These are phyloP conservation scores for Waltergamsia citrina DNA, from an alignment of 2,329 filamentous ascomycete species.

Conservation along the genomic window DNA sequence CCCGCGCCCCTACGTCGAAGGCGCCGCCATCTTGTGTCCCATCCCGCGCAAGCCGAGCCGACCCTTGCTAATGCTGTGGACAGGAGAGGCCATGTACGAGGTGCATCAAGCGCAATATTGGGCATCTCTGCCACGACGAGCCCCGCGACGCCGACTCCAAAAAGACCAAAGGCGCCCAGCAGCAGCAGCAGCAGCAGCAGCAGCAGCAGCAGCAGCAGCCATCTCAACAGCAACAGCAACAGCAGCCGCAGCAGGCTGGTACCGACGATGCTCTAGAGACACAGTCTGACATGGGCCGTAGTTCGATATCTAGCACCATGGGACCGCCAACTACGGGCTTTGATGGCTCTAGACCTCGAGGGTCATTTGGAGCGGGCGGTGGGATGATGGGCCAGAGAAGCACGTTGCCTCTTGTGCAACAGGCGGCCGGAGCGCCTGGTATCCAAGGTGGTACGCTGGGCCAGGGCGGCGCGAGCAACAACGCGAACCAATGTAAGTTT, in stretches of 20 bases:
- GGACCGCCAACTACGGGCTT: slow-evolving; percentile 33
- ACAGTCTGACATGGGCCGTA: slow-evolving; percentile 37
- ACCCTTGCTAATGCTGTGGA: slow-evolving; percentile 9
- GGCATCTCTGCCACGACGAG: slow-evolving; percentile 96
- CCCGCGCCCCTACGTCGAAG: too few species aligned
- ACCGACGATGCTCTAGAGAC: slow-evolving; percentile 44
- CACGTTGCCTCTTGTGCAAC: slow-evolving; percentile 62
- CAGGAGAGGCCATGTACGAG: slow-evolving; percentile 93
- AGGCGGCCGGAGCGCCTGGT: slow-evolving; percentile 53
- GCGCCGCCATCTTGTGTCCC: too few species aligned
- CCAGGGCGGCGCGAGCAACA: slow-evolving; percentile 41
- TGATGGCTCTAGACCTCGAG: slow-evolving; percentile 17
- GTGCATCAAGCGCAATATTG: slow-evolving; percentile 98
- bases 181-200: slow-evolving; percentile 6
- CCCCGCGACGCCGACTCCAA: slow-evolving; percentile 77
- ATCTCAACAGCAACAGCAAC: slow-evolving; percentile 3
- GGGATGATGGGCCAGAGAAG: background rate
- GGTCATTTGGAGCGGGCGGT: slow-evolving; percentile 15
- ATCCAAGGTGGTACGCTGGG: slow-evolving; percentile 49
- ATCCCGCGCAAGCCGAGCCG: too few species aligned
- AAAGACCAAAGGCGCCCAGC: slow-evolving; percentile 59
- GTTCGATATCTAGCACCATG: slow-evolving; percentile 49
- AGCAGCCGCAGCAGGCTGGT: slow-evolving; percentile 24
- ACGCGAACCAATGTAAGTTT: slow-evolving; percentile 66
- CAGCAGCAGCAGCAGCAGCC: background rate